These are phyloP conservation scores for Amylostereum areolatum DNA, from an alignment of 1,284 basidiomycete species.

Conservation along the genomic window DNA sequence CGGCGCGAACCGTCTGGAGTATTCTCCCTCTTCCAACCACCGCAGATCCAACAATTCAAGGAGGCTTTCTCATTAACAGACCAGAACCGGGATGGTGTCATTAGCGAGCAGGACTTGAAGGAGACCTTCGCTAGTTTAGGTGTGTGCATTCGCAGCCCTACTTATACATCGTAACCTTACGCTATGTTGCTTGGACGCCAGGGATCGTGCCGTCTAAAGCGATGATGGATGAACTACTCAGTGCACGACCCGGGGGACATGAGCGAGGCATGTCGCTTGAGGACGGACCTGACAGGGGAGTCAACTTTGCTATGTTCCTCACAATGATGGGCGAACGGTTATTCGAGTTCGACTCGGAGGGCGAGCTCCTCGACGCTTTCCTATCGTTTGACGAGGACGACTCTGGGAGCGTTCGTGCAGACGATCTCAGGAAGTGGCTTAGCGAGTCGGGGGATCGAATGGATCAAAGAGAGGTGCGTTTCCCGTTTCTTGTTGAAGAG, in stretches of 20 bases:
- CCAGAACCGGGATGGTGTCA: conserved; percentile 87
- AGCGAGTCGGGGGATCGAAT: conserved; percentile 80
- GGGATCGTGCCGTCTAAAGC: conserved; percentile 67
- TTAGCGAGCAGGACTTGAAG: conserved; percentile 69
- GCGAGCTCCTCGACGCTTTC: conserved; percentile 83
- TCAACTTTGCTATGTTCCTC: conserved; percentile 93
- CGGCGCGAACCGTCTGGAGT: conserved; percentile 76
- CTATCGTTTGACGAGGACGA: conserved; percentile 89
- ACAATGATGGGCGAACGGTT: conserved; percentile 94
- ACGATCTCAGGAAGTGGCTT: conserved; percentile 82
- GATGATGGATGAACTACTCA: conserved; percentile 67
- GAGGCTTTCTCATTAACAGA: conserved; percentile 97
- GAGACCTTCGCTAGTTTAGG: conserved; percentile 80
- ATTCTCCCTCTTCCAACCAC: conserved; percentile 73
- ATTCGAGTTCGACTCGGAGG: conserved; percentile 85
- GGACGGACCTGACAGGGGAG: conserved; percentile 46
- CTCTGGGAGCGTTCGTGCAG: conserved; percentile 72
- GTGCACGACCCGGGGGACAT: conserved; percentile 62
- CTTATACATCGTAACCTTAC: neutral
- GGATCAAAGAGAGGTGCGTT: conserved; percentile 67
- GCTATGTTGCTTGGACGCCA: conserved; percentile 24
- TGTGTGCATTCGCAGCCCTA: conserved; percentile 25
- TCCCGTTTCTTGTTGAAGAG: neutral
- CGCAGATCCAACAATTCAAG: conserved; percentile 84
- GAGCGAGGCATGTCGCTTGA: conserved; percentile 30